A percentile compares a stretch with the other conserved stretches of the same genome.
phyloP scores from a whole-genome alignment of 768 basidiomycete genomes.

The Russula sp. region DNA sequence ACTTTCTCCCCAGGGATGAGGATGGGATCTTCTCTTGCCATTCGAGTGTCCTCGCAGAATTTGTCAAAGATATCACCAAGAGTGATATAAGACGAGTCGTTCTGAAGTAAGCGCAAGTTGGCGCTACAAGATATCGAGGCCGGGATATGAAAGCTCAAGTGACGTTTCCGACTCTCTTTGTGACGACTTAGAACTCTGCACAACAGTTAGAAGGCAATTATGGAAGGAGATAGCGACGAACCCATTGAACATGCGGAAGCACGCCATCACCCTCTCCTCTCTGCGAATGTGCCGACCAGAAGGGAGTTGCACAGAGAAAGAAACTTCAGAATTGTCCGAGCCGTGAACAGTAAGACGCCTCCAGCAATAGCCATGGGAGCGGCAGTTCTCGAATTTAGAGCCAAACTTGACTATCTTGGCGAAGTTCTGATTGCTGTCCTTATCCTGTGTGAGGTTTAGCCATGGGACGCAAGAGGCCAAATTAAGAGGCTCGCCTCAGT shows the following conservation, averaged over 20 bases:
- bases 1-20: constrained; percentile 82
- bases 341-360: constrained; percentile 89
- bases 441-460: constrained; percentile 53
- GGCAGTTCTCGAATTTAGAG: constrained; percentile 84
- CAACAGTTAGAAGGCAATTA: constrained; percentile 1
- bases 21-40: constrained; percentile 83
- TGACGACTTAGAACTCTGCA: constrained; percentile 73
- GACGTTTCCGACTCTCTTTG: constrained; percentile 90
- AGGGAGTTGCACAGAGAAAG: constrained; percentile 89
- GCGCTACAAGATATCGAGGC: constrained; percentile 81
- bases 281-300: constrained; percentile 79
- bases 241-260: constrained; percentile 94
- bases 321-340: constrained; percentile 80
- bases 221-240: constrained; percentile 28
- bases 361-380: constrained; percentile 81
- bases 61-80: constrained; percentile 93
- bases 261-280: constrained; percentile 87
- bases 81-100: constrained; percentile 85
- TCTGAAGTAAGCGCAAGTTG: constrained; percentile 78
- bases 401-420: constrained; percentile 86
- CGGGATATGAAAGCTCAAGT: constrained; percentile 87
- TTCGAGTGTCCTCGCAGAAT: constrained; percentile 67
- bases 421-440: constrained; percentile 89
- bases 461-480: neutral
- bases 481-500: constrained; percentile 57